Evolutionary conservation across 2,329 filamentous ascomycete genomes (phyloP), one percentile per base, ranked within the genome.

Genomic region (Nannizzia gypsea): DNA sequence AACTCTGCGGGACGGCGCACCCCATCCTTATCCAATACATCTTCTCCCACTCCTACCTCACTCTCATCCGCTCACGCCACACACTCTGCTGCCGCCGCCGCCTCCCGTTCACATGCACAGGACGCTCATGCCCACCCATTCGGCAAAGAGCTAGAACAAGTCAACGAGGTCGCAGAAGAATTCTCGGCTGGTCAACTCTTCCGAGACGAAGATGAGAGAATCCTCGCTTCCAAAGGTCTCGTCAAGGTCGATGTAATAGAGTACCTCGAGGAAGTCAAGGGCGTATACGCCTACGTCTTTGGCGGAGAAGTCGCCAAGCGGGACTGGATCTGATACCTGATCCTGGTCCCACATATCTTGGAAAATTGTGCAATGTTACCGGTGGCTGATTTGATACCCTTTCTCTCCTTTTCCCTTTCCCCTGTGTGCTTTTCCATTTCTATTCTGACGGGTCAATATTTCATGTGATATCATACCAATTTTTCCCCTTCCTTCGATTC

Each of bases 161-260:
- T 97, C 24, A 90, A 90, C 58, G 93, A 97, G 74, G 82, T 96
- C 15, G 92, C 87, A 0, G 93, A 97, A 74, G 91, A 96, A 73
- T 92, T 90, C 66, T 84, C 84, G 46, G 79, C 84, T 31, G 80
- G 81, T 17, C 70, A 80, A 63, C 70, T 81, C n/a, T 77, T 84
- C 52, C 75, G 85, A 42, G 86, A 91, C 50, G 87, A 89, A 59
- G 90, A 95, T 72, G 81, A 89, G 67, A 78, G 82, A 65, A 82
- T 86, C 61, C 82, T 97, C 69, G 73, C 80, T 61, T 78, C 81
- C 24, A 83, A 83, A 63, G 89, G 89, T 1, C 80, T 96, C 4
- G 80, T 79, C 67, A 87, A 86, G 67, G 88, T 90, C 72, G 81
- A 80, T 50, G 88, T 89, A 8, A 83, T 89, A 56, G 91, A 96